These are phyloP conservation scores for Phlebiopsis flavidoalba DNA, from an alignment of 768 basidiomycete genomes.

Conservation along the genomic window DNA sequence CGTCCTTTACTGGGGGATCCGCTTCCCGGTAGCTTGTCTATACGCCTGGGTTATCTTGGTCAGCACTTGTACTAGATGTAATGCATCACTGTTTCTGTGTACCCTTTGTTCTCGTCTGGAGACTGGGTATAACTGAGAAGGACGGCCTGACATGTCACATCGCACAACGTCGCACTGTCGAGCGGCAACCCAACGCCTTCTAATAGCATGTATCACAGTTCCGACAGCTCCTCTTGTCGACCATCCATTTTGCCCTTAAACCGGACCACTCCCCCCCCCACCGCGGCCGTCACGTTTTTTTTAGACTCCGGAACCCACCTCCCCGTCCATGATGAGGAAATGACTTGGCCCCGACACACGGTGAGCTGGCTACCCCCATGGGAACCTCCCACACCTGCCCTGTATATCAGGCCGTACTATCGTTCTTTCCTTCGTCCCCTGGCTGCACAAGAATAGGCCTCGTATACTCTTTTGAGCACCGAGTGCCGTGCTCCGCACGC, in stretches of 20 bases:
- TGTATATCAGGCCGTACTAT: conserved; percentile 46
- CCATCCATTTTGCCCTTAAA: too few relatives aligned
- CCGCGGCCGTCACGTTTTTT: too few relatives aligned
- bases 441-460: conserved; percentile 42
- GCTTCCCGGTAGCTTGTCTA: conserved; percentile 37
- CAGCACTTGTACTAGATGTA: conserved; percentile 56
- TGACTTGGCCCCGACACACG: too few relatives aligned
- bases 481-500: too few relatives aligned
- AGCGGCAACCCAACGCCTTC: conserved; percentile 61
- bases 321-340: too few relatives aligned
- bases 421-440: conserved; percentile 44
- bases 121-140: background rate
- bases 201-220: conserved; percentile 48
- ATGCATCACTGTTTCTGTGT: background rate
- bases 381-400: conserved; percentile 44
- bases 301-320: too few relatives aligned
- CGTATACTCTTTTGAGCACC: conserved; percentile 43
- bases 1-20: background rate
- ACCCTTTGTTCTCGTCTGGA: conserved; percentile 4
- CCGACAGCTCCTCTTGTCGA: conserved; percentile 39
- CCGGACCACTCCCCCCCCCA: too few relatives aligned
- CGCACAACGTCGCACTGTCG: too few relatives aligned
- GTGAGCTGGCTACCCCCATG: too few relatives aligned
- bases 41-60: conserved; percentile 44
- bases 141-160: conserved; percentile 59